Base-by-base conservation (phyloP, 1,284 basidiomycete species). In the Trametes polyzona region DNA sequence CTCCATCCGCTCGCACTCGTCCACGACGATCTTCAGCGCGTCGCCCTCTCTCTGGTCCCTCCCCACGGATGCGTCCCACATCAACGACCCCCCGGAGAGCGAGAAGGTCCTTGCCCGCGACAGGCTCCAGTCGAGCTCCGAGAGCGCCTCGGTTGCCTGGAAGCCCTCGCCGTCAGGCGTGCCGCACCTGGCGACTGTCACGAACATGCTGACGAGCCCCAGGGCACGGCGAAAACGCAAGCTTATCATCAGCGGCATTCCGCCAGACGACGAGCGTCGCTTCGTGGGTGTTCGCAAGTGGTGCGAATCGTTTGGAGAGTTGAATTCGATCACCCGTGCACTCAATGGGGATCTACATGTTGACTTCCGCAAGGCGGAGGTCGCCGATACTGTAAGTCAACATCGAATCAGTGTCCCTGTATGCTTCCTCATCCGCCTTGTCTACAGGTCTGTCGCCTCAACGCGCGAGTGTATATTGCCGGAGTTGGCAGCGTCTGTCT, bases 301-400 rank as follows among this genome's bases (percentile, higher is more conserved):
- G 88, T 91, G 89, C 64, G 86, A 89, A 88, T 83, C 78, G 54
- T 91, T 91, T 71, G 88, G 88, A 27, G 87, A 90, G 70, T 72
- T 91, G 10, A 84, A 79, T 62, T 81, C 84, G 62, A 89, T 91
- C 65, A 79, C 77, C 35, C 78, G 88, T 52, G 82, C 86, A 77
- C 84, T 84, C 32, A 90, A 88, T 62, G 86, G 85, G 39, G 88
- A 91, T 70, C 73, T 91, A 23, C 83, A 88, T 65, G 78, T 91
- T 47, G 83, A 86, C 66, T 91, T 90, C 67, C 79, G 82, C 47
- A 82, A 81, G 57, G 78, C 83, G 47, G 88, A 91, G 57, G 89
- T 91, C 16, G 89, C 89, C 24, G 89, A 91, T 61, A 91, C 87
- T 11, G 88, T 90, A 67, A 39, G 83, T 74, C 48, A 50, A 23